Evolutionary conservation across 2,329 filamentous ascomycete genomes (phyloP).

Genomic region (Botrytis medusae): DNA sequence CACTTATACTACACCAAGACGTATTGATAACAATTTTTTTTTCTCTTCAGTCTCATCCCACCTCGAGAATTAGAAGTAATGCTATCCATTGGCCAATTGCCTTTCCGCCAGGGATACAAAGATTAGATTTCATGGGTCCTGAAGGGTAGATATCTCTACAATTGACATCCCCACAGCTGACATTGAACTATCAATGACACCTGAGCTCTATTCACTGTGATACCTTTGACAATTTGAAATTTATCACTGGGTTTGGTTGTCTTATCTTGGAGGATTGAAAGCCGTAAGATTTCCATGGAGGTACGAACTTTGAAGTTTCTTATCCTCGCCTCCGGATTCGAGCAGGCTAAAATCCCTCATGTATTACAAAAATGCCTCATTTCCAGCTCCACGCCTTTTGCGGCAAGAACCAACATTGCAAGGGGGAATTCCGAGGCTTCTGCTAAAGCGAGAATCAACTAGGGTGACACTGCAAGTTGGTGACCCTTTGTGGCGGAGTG

Average conservation of each 20-base stretch:
- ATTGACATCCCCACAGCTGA: constrained; percentile 9
- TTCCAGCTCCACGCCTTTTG: constrained; percentile 10
- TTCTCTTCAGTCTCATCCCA: background rate
- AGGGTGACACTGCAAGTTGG: background rate
- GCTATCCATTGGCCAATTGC: background rate
- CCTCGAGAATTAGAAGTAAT: too few species aligned
- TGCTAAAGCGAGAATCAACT: background rate
- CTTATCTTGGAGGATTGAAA: background rate
- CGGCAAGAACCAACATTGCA: background rate
- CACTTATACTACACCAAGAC: background rate
- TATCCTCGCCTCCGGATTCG: constrained; percentile 30
- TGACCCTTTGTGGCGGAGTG: constrained; percentile 1
- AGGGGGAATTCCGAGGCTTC: background rate
- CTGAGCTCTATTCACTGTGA: background rate
- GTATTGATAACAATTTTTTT: background rate
- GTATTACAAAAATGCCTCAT: constrained; percentile 18
- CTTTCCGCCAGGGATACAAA: background rate
- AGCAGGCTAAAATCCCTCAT: constrained; percentile 36
- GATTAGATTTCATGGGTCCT: background rate
- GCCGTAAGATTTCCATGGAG: background rate
- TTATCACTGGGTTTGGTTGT: background rate
- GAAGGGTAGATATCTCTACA: background rate
- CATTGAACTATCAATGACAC: background rate
- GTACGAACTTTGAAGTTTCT: background rate
- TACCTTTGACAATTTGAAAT: constrained; percentile 1